phyloP scores from a whole-genome alignment of 1,284 basidiomycete species.

The Ceratobasidium sp. region DNA sequence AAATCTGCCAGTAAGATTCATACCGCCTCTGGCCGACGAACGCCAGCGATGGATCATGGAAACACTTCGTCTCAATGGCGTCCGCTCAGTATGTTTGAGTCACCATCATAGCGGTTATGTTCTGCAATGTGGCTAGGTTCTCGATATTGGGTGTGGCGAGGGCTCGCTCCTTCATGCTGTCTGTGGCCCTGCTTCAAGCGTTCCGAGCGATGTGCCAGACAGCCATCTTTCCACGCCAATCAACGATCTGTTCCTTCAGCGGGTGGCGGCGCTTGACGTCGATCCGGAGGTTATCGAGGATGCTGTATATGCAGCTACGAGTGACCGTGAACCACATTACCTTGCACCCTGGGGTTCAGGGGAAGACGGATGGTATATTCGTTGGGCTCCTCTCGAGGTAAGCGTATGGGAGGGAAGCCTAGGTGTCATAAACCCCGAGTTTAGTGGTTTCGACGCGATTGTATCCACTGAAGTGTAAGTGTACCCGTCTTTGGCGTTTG shows the following conservation, averaged over 20 bases:
- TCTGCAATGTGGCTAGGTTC: conserved; percentile 57
- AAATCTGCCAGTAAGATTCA: conserved; percentile 27
- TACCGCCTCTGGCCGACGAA: conserved; percentile 27
- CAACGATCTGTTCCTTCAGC: conserved; percentile 62
- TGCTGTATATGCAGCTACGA: conserved; percentile 57
- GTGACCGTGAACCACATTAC: conserved; percentile 47
- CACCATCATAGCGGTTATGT: not conserved
- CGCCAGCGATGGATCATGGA: conserved; percentile 36
- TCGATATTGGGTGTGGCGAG: conserved; percentile 83
- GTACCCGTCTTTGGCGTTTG: not conserved
- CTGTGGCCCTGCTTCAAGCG: conserved; percentile 74
- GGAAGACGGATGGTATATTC: conserved; percentile 45
- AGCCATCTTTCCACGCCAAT: conserved; percentile 55
- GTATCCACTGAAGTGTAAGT: conserved; percentile 86
- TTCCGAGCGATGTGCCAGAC: conserved; percentile 46
- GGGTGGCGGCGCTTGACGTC: conserved; percentile 74
- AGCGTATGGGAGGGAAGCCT: conserved; percentile 86
- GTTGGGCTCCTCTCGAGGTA: conserved; percentile 79
- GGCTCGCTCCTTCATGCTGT: conserved; percentile 74
- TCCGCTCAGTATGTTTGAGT: conserved; percentile 6
- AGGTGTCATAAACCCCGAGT: conserved; percentile 74
- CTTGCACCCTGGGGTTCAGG: conserved; percentile 44
- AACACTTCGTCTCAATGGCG: conserved; percentile 21
- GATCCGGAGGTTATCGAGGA: conserved; percentile 59
- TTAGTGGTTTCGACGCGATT: conserved; percentile 80